Percentiles rank a stretch among this genome's conserved stretches.
Conservation (phyloP, 768 basidiomycete species). For the button mushroom (Agaricus bisporus) region DNA sequence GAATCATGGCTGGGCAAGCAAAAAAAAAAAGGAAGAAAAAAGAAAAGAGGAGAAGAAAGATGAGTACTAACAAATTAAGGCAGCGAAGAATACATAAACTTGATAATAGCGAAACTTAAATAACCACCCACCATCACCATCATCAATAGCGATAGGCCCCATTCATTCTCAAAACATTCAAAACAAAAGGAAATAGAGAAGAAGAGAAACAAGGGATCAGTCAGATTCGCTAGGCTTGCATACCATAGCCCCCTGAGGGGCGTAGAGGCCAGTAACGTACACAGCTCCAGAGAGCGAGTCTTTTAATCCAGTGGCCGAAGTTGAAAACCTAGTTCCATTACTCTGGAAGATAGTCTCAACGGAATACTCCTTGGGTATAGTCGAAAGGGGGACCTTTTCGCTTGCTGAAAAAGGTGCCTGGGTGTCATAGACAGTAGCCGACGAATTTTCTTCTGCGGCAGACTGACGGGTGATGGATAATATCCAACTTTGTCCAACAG, state of each 20-base stretch:
- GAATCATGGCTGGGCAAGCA: too few relatives aligned
- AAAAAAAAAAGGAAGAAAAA: too few relatives aligned
- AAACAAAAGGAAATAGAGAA: neutral
- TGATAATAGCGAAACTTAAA: too few relatives aligned
- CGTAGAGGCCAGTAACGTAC: constrained; percentile 56
- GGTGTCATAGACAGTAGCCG: constrained; percentile 26
- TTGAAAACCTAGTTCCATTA: constrained; percentile 49
- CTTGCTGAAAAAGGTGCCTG: constrained; percentile 44
- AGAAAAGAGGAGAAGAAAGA: too few relatives aligned
- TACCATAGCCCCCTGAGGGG: constrained; percentile 43
- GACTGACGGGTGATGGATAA: constrained; percentile 32
- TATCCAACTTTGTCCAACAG: constrained; percentile 53
- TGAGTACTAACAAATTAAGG: too few relatives aligned
- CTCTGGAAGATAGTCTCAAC: constrained; percentile 71
- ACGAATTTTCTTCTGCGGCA: constrained; percentile 9
- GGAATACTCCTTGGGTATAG: constrained; percentile 23
- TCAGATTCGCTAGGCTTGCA: constrained; percentile 27
- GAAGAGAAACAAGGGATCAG: neutral
- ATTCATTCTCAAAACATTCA: too few relatives aligned
- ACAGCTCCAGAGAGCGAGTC: constrained; percentile 43
- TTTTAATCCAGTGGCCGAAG: constrained; percentile 45
- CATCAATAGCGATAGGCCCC: too few relatives aligned
- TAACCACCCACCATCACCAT: too few relatives aligned
- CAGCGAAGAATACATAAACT: too few relatives aligned
- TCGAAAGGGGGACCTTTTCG: constrained; percentile 30